Evolutionary conservation across 805 yeast genomes (phyloP), one percentile per base, ranked within the genome.

Genomic region (Starmerella floricola): DNA sequence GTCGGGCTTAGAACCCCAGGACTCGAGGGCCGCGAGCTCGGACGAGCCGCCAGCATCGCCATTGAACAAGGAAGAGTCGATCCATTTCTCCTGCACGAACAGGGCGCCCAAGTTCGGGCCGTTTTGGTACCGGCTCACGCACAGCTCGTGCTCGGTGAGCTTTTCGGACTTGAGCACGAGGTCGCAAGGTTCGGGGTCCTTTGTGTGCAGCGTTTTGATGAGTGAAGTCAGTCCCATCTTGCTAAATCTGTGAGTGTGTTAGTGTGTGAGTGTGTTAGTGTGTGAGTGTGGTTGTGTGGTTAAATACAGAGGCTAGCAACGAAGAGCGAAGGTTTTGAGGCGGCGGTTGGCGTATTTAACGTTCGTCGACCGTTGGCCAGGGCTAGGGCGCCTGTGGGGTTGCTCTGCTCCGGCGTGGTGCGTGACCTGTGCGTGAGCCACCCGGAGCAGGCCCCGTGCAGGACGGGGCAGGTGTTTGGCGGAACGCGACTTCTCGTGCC

Each of bases 101-200:
- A 79, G 61, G 0, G 86, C 71, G 0, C 97, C 97, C 31, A 87
- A 63, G 59, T 86, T 87, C 26, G 83, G 94, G 6, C 95, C 97
- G 55, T 73, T 76, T 55, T 83, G 82, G 51, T 63, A 59, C 27
- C 68, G 51, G 29, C 50, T 47, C 34, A 57, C 59, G 43, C 46
- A 49, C 31, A 64, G 52, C 39, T 59, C 60, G 34, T 54, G 46
- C 24, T 48, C 35, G 12, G 62, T 58, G 8, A 70, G 67, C 11
- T 61, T 51, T 15, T 44, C 39, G 16, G 62, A 64, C 17, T 52
- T 46, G 10, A 60, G 55, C 2, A 59, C 55, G 6, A 60, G 55
- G 13, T 46, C 44, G 3, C 60, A 57, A 1, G 61, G 48, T 8
- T 42, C 49, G 3, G 54, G 49, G 30, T 49, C 50, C 38, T 51